Conservation (phyloP, 768 basidiomycete genomes). For the Mycena chlorophos region DNA sequence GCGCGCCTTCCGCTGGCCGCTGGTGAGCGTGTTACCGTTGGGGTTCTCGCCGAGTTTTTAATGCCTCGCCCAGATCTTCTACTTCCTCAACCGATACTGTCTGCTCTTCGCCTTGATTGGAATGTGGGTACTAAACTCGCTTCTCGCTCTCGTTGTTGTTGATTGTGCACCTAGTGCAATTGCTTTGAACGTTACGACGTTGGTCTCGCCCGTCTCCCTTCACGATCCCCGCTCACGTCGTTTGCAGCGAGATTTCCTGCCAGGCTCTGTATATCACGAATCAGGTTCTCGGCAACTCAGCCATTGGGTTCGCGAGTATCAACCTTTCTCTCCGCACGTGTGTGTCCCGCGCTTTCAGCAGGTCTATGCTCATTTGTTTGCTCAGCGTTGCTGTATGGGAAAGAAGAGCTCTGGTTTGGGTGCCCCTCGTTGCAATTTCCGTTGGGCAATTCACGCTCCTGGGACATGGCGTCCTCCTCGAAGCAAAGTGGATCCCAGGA, state of each 20-base stretch:
- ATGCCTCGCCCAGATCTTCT: constrained; percentile 49
- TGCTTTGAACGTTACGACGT: constrained; percentile 58
- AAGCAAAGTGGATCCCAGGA: constrained; percentile 53
- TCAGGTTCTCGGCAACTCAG: constrained; percentile 62
- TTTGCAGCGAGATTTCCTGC: constrained; percentile 53
- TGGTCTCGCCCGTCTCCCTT: constrained; percentile 21
- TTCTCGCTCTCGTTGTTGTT: constrained; percentile 1
- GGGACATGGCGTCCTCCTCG: constrained; percentile 62
- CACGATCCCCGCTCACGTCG: constrained; percentile 5
- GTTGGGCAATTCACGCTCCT: constrained; percentile 73
- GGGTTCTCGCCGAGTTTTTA: neutral
- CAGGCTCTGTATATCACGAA: constrained; percentile 72
- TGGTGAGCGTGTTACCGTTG: constrained; percentile 40
- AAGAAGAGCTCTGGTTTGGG: constrained; percentile 52
- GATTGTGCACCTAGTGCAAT: constrained; percentile 43
- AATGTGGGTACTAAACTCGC: constrained; percentile 48
- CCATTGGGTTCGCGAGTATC: constrained; percentile 69
- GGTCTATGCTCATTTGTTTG: constrained; percentile 1
- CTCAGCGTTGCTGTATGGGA: constrained; percentile 72
- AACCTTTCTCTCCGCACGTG: constrained; percentile 72
- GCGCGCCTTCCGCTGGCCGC: constrained; percentile 64
- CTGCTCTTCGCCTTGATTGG: constrained; percentile 66
- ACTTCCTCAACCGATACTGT: constrained; percentile 69
- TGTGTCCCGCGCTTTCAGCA: constrained; percentile 18
- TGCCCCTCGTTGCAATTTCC: constrained; percentile 54